These are phyloP conservation scores for Claviceps capensis DNA, from an alignment of 2,329 filamentous ascomycete species.

Conservation along the genomic window DNA sequence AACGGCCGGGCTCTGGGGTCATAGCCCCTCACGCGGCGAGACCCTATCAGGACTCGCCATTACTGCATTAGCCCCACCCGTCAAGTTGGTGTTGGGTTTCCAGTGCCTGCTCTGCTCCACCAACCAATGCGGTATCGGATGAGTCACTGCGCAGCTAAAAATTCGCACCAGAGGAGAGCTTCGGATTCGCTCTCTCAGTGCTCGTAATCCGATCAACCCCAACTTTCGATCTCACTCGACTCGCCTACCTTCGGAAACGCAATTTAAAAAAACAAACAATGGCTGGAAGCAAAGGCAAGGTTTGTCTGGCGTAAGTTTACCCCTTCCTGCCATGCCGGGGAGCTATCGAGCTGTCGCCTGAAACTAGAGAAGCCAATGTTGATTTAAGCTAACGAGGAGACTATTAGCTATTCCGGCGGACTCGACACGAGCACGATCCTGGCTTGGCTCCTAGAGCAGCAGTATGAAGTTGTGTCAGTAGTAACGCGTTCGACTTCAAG, in stretches of 20 bases:
- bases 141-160: background rate
- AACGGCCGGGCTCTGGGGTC: too few species aligned
- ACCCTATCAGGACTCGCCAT: background rate
- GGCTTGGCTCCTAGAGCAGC: conserved; percentile 24
- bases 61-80: background rate
- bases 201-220: background rate
- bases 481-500: background rate
- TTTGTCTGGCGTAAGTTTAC: conserved; percentile 1
- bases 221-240: background rate
- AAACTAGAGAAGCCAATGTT: background rate
- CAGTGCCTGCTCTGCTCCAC: background rate
- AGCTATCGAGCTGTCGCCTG: background rate
- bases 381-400: background rate
- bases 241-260: too few species aligned
- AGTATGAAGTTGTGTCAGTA: conserved; percentile 10
- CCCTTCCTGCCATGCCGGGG: background rate
- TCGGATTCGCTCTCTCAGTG: background rate
- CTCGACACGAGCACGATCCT: conserved; percentile 30
- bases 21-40: background rate
- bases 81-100: background rate
- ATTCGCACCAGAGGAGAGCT: background rate
- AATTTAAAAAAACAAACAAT: background rate
- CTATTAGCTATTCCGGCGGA: conserved; percentile 11
- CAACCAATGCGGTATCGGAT: conserved; percentile 1
- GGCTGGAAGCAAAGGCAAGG: conserved; percentile 1